Evolutionary conservation across 495 filamentous ascomycete species (phyloP).

Genomic region (Physcia stellaris): DNA sequence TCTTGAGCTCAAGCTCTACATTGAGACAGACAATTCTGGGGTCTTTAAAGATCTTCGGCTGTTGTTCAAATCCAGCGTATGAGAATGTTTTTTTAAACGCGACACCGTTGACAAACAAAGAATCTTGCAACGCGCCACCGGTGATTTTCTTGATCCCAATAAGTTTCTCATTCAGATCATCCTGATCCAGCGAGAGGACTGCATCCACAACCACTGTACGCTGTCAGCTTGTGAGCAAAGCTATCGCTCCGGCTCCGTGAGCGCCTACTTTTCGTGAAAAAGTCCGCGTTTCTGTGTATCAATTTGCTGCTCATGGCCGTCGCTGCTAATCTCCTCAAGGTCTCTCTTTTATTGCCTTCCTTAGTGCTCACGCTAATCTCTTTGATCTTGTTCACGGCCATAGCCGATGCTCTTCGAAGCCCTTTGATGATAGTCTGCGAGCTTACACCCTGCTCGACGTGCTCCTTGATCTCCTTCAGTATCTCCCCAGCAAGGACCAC

Average conservation of each 20-base stretch:
- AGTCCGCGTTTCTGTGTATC: constrained; percentile 90
- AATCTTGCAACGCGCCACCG: constrained; percentile 91
- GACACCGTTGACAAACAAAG: constrained; percentile 93
- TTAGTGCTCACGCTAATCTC: constrained; percentile 85
- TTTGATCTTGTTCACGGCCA: constrained; percentile 98
- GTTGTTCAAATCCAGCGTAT: constrained; percentile 97
- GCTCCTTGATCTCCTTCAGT: constrained; percentile 85
- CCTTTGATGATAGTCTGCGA: constrained; percentile 96
- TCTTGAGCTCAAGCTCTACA: constrained; percentile 94
- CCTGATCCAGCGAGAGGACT: constrained; percentile 90
- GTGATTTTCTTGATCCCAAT: constrained; percentile 97
- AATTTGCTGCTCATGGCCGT: constrained; percentile 99
- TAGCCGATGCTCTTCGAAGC: constrained; percentile 68
- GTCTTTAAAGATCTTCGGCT: constrained; percentile 87
- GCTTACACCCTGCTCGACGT: constrained; percentile 93
- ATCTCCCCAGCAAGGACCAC: constrained; percentile 94
- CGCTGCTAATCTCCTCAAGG: constrained; percentile 72
- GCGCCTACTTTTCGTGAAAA: constrained; percentile 88
- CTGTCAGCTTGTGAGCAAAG: constrained; percentile 1
- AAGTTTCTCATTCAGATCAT: constrained; percentile 92
- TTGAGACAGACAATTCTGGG: constrained; percentile 94
- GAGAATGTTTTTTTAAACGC: constrained; percentile 99
- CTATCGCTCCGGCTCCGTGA: background rate
- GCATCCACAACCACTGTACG: constrained; percentile 87
- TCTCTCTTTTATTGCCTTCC: constrained; percentile 79